phyloP scores from a whole-genome alignment of 2,329 filamentous ascomycete genomes.

The Aspergillus oerlinghausenensis region DNA sequence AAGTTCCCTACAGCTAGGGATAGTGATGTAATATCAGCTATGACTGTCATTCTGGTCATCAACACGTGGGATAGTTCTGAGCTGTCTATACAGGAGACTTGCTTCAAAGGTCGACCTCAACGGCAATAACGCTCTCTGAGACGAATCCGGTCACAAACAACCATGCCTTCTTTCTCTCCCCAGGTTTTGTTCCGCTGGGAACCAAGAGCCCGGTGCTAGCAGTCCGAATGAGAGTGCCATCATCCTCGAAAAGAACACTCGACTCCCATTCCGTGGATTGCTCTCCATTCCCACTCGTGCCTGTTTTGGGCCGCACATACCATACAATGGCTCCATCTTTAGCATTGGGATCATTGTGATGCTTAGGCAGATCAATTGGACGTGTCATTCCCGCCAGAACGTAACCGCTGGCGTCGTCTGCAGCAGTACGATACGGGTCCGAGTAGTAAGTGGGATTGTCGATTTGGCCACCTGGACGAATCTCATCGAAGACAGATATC shows the following conservation, averaged over 20 bases:
- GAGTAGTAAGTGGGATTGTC: constrained; percentile 58
- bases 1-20: neutral
- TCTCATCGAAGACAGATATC: constrained; percentile 40
- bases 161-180: constrained; percentile 49
- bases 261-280: constrained; percentile 37
- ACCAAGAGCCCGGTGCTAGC: constrained; percentile 52
- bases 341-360: constrained; percentile 29
- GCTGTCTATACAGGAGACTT: neutral
- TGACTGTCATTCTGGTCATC: neutral
- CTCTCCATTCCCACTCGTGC: neutral
- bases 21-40: neutral
- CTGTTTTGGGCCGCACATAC: constrained; percentile 30
- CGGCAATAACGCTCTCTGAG: constrained; percentile 47
- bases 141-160: constrained; percentile 56
- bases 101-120: constrained; percentile 47
- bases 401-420: constrained; percentile 50
- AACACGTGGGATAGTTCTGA: neutral
- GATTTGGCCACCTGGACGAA: constrained; percentile 44
- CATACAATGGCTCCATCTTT: constrained; percentile 47
- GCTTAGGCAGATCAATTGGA: constrained; percentile 34
- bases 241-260: constrained; percentile 54
- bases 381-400: constrained; percentile 48
- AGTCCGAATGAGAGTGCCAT: constrained; percentile 48
- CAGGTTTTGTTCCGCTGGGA: constrained; percentile 45
- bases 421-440: constrained; percentile 47